Conservation (phyloP, 371 early-diverging fungal species). For the Circinella minor region DNA sequence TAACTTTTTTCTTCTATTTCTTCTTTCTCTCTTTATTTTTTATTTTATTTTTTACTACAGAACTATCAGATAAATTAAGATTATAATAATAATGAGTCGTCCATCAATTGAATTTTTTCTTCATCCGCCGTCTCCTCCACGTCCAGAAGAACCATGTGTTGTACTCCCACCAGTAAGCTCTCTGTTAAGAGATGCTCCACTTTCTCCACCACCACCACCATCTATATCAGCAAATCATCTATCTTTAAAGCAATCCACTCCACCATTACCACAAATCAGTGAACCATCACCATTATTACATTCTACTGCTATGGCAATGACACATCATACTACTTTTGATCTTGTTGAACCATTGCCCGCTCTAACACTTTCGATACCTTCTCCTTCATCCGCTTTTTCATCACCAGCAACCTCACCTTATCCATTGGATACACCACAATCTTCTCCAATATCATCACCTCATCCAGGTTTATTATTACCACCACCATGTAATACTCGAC, state of each 20-base stretch:
- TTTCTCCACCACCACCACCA: conserved; percentile 5
- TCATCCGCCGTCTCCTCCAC: conserved; percentile 31
- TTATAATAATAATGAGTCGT: conserved; percentile 14
- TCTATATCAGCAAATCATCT: not conserved
- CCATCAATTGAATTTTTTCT: conserved; percentile 30
- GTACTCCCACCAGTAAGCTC: conserved; percentile 27
- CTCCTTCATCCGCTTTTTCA: conserved; percentile 17
- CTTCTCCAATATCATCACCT: conserved; percentile 22
- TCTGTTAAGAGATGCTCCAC: conserved; percentile 21
- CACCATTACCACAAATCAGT: conserved; percentile 14
- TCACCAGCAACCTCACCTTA: conserved; percentile 16
- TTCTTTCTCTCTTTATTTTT: conserved; percentile 12
- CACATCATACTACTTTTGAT: conserved; percentile 11
- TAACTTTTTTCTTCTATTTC: conserved; percentile 5
- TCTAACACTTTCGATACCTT: conserved; percentile 21
- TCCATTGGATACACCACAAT: conserved; percentile 28
- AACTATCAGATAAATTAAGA: not conserved
- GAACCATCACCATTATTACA: not conserved
- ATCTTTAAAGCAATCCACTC: not conserved
- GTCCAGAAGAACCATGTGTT: conserved; percentile 12
- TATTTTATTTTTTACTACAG: not conserved
- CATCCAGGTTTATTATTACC: conserved; percentile 21
- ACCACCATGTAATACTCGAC: conserved; percentile 22
- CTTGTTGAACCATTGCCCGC: conserved; percentile 13
- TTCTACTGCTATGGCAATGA: conserved; percentile 4